Percentiles rank a stretch among this genome's conserved stretches.
These are phyloP conservation scores for Monilinia aucupariae DNA, from an alignment of 2,329 filamentous ascomycete species.

Conservation along the genomic window DNA sequence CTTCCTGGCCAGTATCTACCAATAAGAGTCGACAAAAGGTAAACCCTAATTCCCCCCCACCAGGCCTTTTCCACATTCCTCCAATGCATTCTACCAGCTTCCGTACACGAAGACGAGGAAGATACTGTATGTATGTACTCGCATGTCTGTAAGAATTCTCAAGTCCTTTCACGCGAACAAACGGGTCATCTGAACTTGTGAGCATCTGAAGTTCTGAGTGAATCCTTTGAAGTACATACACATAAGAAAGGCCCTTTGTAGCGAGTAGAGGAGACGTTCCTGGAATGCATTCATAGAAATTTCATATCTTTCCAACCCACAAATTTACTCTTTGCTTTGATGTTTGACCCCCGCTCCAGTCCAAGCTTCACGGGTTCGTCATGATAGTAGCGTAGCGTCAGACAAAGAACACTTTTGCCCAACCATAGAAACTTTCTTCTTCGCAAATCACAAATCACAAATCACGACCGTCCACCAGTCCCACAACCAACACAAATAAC, in stretches of 20 bases:
- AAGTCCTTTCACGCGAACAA: neutral
- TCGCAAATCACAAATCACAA: too few species aligned
- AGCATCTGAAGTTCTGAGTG: neutral
- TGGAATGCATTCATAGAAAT: constrained; percentile 2
- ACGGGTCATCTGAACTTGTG: too few species aligned
- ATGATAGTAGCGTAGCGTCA: constrained; percentile 8
- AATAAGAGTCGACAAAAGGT: neutral
- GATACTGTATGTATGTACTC: too few species aligned
- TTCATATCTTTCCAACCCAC: neutral
- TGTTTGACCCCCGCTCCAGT: constrained; percentile 4
- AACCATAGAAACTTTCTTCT: constrained; percentile 2
- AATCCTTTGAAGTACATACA: neutral
- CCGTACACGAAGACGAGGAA: neutral
- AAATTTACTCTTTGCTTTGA: constrained; percentile 11
- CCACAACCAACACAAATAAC: constrained; percentile 10
- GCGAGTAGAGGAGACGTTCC: neutral
- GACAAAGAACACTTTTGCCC: constrained; percentile 16
- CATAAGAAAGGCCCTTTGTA: neutral
- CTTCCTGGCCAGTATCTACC: constrained; percentile 6
- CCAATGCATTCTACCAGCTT: constrained; percentile 6
- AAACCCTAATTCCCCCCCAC: constrained; percentile 2
- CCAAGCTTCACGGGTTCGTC: constrained; percentile 14
- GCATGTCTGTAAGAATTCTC: too few species aligned
- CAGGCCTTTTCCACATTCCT: neutral
- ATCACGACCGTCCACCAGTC: too few species aligned